Evolutionary conservation across 1,284 basidiomycete species (phyloP).

Genomic region (Cutaneotrichosporon sp.): DNA sequence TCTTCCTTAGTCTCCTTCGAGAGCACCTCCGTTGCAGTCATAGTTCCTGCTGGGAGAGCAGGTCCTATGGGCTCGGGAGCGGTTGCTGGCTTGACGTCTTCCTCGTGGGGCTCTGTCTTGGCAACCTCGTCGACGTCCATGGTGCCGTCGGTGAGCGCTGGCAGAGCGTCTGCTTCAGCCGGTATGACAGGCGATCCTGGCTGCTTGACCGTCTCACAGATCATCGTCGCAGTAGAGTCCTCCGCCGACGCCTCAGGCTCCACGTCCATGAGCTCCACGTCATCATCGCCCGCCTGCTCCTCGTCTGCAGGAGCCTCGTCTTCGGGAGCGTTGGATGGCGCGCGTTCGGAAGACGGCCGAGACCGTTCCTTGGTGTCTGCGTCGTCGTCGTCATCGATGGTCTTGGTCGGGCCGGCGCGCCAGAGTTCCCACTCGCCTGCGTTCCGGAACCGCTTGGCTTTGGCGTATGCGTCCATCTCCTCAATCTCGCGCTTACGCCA

Average conservation of each 20-base stretch:
- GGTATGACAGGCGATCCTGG: neutral
- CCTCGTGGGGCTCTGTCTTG: neutral
- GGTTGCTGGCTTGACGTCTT: neutral
- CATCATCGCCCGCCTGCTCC: neutral
- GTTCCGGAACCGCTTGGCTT: slow-evolving; percentile 22
- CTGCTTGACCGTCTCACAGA: slow-evolving; percentile 4
- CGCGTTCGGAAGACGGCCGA: neutral
- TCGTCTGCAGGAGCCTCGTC: slow-evolving; percentile 1
- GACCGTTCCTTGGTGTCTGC: slow-evolving; percentile 6
- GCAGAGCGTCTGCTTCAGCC: neutral
- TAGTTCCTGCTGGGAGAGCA: neutral
- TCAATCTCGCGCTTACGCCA: slow-evolving; percentile 56
- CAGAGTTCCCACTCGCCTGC: slow-evolving; percentile 28
- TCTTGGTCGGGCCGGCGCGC: slow-evolving; percentile 20
- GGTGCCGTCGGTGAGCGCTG: slow-evolving; percentile 11
- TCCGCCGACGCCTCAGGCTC: slow-evolving; percentile 45
- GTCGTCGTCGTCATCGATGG: slow-evolving; percentile 11
- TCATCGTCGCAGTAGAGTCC: slow-evolving; percentile 18
- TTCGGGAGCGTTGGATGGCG: neutral
- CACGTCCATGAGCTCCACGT: slow-evolving; percentile 23
- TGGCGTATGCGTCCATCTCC: slow-evolving; percentile 35
- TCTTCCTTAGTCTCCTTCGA: slow-evolving; percentile 4
- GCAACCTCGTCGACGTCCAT: slow-evolving; percentile 20
- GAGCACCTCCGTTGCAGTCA: neutral
- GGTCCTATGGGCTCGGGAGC: neutral